phyloP scores from a whole-genome alignment of 257 asterid species.

The Euphrasia confusa region DNA sequence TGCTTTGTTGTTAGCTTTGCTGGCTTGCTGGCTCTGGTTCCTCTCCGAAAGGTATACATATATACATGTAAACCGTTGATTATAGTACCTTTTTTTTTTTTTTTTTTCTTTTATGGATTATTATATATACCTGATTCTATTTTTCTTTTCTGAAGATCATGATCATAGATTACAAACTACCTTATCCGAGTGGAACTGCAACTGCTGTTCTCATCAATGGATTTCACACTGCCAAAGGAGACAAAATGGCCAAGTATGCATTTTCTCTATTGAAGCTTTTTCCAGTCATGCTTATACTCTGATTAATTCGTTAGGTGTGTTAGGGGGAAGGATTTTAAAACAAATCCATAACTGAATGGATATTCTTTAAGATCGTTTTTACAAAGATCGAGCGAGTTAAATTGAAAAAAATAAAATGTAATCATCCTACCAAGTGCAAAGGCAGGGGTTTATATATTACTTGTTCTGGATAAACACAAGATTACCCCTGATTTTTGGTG shows the following conservation, averaged over 20 bases:
- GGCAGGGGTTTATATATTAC: no score
- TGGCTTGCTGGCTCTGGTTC: conserved; percentile 64
- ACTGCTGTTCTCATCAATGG: conserved; percentile 74
- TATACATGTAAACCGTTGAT: not conserved
- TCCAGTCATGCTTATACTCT: not conserved
- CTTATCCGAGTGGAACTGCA: conserved; percentile 74
- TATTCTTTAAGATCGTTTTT: no score
- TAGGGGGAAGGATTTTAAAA: no score
- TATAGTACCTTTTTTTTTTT: not conserved
- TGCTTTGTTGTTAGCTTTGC: conserved; percentile 58
- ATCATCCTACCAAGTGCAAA: no score
- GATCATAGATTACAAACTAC: conserved; percentile 53
- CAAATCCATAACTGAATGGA: no score
- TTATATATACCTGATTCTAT: no score
- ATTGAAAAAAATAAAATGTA: no score
- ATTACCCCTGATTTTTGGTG: no score
- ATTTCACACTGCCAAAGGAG: conserved; percentile 59
- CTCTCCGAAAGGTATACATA: conserved; percentile 63
- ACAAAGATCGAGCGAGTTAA: no score
- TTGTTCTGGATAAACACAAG: no score
- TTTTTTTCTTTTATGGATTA: not conserved
- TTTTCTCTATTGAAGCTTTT: not conserved
- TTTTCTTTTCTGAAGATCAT: conserved; percentile 50
- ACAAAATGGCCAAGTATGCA: conserved; percentile 54
- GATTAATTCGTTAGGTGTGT: not conserved